These are phyloP conservation scores for Sanghuangporus sanghuang DNA, from an alignment of 1,284 basidiomycete genomes.

Conservation along the genomic window DNA sequence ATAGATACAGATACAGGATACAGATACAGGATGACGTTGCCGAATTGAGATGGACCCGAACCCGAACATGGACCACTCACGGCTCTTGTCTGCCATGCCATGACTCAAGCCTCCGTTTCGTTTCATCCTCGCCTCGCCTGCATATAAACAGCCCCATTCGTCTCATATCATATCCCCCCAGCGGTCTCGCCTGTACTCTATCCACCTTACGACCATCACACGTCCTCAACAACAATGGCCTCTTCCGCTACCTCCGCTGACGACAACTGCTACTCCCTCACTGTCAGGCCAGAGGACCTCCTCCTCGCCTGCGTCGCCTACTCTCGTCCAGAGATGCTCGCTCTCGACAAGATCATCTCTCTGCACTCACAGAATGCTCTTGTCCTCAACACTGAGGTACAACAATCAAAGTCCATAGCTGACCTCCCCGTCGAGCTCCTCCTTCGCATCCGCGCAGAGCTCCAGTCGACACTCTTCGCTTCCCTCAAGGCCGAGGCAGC, in stretches of 20 bases:
- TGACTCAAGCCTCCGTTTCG: too few species aligned
- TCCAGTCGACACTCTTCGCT: constrained; percentile 32
- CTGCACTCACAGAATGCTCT: constrained; percentile 20
- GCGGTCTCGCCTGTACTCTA: background rate
- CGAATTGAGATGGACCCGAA: too few species aligned
- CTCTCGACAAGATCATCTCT: constrained; percentile 34
- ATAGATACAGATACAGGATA: too few species aligned
- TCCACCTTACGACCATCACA: background rate
- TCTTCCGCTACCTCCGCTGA: background rate
- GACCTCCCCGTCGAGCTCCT: constrained; percentile 45
- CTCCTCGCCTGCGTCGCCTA: constrained; percentile 46
- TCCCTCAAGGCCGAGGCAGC: constrained; percentile 32
- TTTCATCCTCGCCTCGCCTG: too few species aligned
- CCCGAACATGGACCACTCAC: too few species aligned
- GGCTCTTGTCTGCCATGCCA: too few species aligned
- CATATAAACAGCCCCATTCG: background rate
- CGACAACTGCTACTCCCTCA: constrained; percentile 1
- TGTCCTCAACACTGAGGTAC: constrained; percentile 19
- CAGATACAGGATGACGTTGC: too few species aligned
- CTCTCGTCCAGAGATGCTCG: constrained; percentile 37
- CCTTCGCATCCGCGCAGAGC: constrained; percentile 36
- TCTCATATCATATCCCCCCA: background rate
- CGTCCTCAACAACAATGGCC: background rate
- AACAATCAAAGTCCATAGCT: background rate
- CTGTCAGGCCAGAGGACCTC: constrained; percentile 24